Base-by-base conservation (phyloP, 441 rosid genomes). In the Eruca vesicaria region DNA sequence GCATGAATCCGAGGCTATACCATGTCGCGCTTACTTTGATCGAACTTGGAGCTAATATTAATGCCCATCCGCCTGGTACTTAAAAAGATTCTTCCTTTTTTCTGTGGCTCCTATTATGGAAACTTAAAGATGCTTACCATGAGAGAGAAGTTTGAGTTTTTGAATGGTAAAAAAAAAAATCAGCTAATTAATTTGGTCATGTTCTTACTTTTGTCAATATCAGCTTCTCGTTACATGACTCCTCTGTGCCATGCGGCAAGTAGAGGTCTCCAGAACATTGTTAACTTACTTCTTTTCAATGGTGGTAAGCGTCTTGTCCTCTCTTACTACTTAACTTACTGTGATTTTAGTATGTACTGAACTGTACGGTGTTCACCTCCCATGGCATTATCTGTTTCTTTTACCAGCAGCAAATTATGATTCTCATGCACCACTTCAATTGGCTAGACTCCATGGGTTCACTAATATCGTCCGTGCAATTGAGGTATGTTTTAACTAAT, bases 231-330 rank as follows among this genome's bases (percentile, higher is more conserved):
- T 68, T 97, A 83, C 3, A 95, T 97, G 56, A 92, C 95, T 70
- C 97, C 98, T 48, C 84, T 92, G 74, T 97, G 92, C 74, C 97
- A 92, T 82, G 98, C 98, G 16, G 96, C 96, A 7, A 94, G 89
- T 83, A 82, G 93, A 73, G 98, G 98, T 63, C 92, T 88, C 61
- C 88, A 84, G 66, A 80, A 68, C 75, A 88, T 86, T 66, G 97
- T 94, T 29, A 89, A 92, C 69, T 75, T 94, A 65, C 96, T 94
- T 82, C 91, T 92, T 78, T 75, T 86, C 1, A 79, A 80, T 31
- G 96, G 96, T 88, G 99, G 99, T 92, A 67, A 65, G 82, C 35
- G 26, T 29, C 83, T 50, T 45, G 18, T 21, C 3, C 1, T 52
- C 69, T 50, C 31, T 23, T 15, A 19, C 38, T 23, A 21, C 3